Base-by-base conservation (phyloP, 2,329 filamentous ascomycete species). In the Paraphoma sp. region DNA sequence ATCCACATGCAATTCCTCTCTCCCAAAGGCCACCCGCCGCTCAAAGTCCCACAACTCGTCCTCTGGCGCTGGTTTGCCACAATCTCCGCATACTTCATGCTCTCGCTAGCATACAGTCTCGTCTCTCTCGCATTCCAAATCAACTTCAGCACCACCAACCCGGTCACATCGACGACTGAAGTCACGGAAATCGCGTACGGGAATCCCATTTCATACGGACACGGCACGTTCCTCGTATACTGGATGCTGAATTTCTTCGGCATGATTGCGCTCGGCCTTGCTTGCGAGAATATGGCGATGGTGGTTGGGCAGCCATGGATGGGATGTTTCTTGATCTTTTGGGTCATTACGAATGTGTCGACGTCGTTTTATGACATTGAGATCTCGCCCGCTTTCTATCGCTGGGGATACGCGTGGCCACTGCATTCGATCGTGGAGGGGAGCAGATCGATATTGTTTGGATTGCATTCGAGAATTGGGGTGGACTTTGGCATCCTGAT, bases 201-300 rank as follows among this genome's bases (percentile, higher is more conserved):
- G 38, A 84, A 86, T 41, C 77, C 86, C 0, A 81, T 83, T 14
- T 81, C 82, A 0, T 89, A 87, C 62, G 84, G 85, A 0, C 78
- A 79, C 12, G 86, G 79, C 9, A 86, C 83, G 0, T 89, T 89
- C 55, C 69, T 82, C 0, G 84, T 89, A 0, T 89, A 87, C 65
- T 87, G 84, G 84, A 84, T 86, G 81, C 65, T 88, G 12, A 87
- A 88, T 53, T 88, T 82, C 70, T 77, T 84, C 0, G 87, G 86
- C 8, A 89, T 89, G 87, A 78, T 80, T 8, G 86, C 86, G 0
- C 67, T 89, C 1, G 87, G 86, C 0, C 73, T 89, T 2, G 85
- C 87, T 0, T 87, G 85, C 65, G 87, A 89, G 74, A 89, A 89
- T 63, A 82, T 87, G 29, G 84, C 84, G 0, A 88, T 88, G 83